Evolutionary conservation across 139 green algal species (phyloP), one percentile per base, ranked within the genome.

Genomic region (Helicosporidium sp.): DNA sequence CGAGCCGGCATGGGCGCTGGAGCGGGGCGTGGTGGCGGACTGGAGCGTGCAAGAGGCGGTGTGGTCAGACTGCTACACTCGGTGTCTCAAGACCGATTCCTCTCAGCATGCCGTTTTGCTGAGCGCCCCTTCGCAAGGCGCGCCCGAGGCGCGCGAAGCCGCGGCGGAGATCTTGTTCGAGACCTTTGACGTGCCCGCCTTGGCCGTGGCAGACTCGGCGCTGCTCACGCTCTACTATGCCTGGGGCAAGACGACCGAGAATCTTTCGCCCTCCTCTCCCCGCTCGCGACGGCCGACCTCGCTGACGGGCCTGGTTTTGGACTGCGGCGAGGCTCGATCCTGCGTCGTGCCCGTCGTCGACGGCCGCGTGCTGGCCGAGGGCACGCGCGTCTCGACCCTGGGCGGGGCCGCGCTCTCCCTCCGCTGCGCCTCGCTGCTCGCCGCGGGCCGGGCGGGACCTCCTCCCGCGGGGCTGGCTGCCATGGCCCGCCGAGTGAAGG

Each of bases 121-220:
- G 23, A 87, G 77, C 24, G 79, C 90, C 60, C 72, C 76, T 29
- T 77, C 79, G 0, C 60, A 87, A 18, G 90, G 85, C 53, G 51
- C 76, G 3, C 77, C 79, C 12, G 80, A 91, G 57, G 63, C 76
- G 43, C 59, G 80, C 5, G 77, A 91, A 44, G 58, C 65, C 18
- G 68, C 68, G 2, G 80, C 80, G 1, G 80, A 91, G 44, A 73
- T 91, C 52, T 82, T 90, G 69, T 90, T 90, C 52, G 79, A 91
- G 58, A 79, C 69, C 2, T 85, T 91, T 59, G 74, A 78, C 46
- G 79, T 82, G 36, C 55, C 69, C 3, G 79, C 68, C 12, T 54
- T 91, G 41, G 72, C 83, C 64, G 83, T 91, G 23, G 79, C 66
- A 5, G 63, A 81, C 34, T 63, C 72, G 44, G 68, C 68, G 6